Evolutionary conservation across 306 rosid genomes (phyloP).

Genomic region (Pachyrhizus erosus): DNA sequence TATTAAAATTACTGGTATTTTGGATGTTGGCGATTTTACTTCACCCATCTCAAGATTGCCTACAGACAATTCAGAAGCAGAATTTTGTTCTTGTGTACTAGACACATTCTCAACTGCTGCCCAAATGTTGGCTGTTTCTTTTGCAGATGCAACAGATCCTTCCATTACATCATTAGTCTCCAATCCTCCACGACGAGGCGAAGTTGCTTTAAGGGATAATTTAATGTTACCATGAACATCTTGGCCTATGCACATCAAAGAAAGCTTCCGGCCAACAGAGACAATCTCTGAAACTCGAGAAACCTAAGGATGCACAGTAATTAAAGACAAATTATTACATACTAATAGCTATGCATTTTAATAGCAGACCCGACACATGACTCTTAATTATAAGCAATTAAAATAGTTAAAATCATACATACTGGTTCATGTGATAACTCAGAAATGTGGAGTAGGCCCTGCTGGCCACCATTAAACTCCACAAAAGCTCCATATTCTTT

Average conservation of each 20-base stretch:
- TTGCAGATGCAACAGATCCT: constrained; percentile 49
- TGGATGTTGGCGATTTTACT: constrained; percentile 48
- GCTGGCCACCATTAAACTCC: constrained; percentile 96
- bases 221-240: constrained; percentile 95
- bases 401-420: constrained; percentile 46
- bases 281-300: constrained; percentile 76
- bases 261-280: constrained; percentile 82
- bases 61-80: constrained; percentile 48
- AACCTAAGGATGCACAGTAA: constrained; percentile 57
- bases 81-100: constrained; percentile 46
- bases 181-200: constrained; percentile 44
- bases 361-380: constrained; percentile 16
- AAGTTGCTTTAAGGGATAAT: constrained; percentile 84
- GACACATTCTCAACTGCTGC: constrained; percentile 53
- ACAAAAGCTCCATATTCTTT: constrained; percentile 97
- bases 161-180: constrained; percentile 44
- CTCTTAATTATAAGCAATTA: not conserved
- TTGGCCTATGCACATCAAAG: constrained; percentile 89
- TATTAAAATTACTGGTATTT: constrained; percentile 69
- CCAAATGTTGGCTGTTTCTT: constrained; percentile 56
- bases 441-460: constrained; percentile 96
- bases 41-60: constrained; percentile 47
- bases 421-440: constrained; percentile 90
- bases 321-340: constrained; percentile 14
- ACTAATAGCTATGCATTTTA: constrained; percentile 12